Base-by-base conservation (phyloP, 2,329 filamentous ascomycete genomes). In the Nigrospora sphaerica region DNA sequence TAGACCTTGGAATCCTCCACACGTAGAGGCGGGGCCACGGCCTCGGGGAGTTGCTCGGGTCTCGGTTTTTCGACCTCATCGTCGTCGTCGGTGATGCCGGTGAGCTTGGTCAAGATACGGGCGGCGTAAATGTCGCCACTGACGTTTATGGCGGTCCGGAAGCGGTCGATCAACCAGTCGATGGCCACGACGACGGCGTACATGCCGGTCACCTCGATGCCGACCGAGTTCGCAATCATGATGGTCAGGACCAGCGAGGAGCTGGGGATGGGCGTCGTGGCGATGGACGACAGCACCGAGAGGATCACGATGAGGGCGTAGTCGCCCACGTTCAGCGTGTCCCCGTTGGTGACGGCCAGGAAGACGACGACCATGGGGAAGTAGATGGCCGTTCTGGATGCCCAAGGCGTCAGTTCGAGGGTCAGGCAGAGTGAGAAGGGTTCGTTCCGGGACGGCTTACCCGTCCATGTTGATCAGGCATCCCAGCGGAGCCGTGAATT, bases 161-260 rank as follows among this genome's bases (percentile, higher is more conserved):
- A 78, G 28, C 74, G 70, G 58, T 78, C 75, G n/a, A 77, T 62
- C 57, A 78, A 70, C 74, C 73, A 78, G 51, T 77, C 74, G 39
- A 77, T 76, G 19, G 73, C 73, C 3, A 76, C 68, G 13, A 77
- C 71, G 36, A 77, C 72, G 18, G 69, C 73, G 51, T 72, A 43
- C 41, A 43, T 43, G 17, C 32, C 41, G 31, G 32, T 43, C 16
- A 43, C 34, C 17, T 34, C 32, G 32, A 43, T 1, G 12, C 32
- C 32, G 18, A 43, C 32, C 32, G 41, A 34, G 32, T 43, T 43
- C 17, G 41, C 41, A 14, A 43, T 43, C 41, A 43, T 43, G 41
- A 43, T 32, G 32, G 41, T 43, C 41, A 43, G 62, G 4, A 77
- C 74, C 2, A 77, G 63, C 16, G 72, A 75, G 1, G 73, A 72